phyloP scores from a whole-genome alignment of 148 eudicot genomes.

The Polygonum aviculare region DNA sequence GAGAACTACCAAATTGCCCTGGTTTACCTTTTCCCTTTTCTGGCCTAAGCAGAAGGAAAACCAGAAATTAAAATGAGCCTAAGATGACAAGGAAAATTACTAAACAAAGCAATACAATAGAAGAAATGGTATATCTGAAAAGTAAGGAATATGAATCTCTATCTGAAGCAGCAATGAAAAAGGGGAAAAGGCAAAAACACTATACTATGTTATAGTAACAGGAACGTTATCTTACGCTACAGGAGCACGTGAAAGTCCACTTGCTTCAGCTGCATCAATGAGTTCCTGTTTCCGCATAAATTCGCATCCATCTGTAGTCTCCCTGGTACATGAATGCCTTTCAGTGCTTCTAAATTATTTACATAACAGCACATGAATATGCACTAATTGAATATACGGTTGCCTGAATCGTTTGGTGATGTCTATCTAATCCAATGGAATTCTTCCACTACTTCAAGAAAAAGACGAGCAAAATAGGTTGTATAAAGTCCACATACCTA shows the following conservation, averaged over 20 bases:
- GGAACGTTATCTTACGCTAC: slow-evolving; percentile 42
- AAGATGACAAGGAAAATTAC: not conserved
- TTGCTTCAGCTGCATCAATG: slow-evolving; percentile 93
- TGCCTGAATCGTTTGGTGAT: not conserved
- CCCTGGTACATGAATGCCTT: slow-evolving; percentile 29
- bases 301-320: slow-evolving; percentile 35
- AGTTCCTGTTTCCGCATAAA: slow-evolving; percentile 78
- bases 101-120: not conserved
- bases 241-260: slow-evolving; percentile 88
- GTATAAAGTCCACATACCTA: slow-evolving; percentile 34
- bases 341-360: not conserved
- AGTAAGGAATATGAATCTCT: not conserved
- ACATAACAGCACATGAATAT: not conserved
- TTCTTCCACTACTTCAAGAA: not conserved
- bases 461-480: not conserved
- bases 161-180: not conserved
- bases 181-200: not conserved
- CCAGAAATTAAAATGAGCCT: not conserved
- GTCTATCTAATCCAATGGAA: not conserved
- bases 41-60: slow-evolving; percentile 42
- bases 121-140: not conserved
- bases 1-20: slow-evolving; percentile 68
- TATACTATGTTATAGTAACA: not conserved
- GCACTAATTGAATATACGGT: not conserved
- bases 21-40: slow-evolving; percentile 71